These are phyloP conservation scores for Talaromyces proteolyticus DNA, from an alignment of 495 filamentous ascomycete species.

Conservation along the genomic window DNA sequence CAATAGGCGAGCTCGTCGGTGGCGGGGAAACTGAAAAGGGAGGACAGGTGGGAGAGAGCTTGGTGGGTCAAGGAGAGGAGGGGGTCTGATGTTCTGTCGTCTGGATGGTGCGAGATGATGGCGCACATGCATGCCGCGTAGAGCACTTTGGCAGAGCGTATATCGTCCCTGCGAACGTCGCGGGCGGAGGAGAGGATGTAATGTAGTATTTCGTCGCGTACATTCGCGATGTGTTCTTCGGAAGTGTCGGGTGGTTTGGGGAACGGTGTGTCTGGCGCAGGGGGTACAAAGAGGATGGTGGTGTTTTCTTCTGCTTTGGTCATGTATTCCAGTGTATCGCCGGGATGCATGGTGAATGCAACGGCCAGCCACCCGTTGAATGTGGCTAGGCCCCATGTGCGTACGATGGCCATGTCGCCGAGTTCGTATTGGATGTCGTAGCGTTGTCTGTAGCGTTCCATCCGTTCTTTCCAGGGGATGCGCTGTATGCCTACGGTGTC, in stretches of 20 bases:
- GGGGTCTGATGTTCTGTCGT: conserved; percentile 3
- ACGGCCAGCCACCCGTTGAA: conserved; percentile 30
- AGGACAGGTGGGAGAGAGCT: conserved; percentile 22
- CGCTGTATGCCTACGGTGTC: background rate
- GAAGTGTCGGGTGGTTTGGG: background rate
- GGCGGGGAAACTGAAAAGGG: conserved; percentile 20
- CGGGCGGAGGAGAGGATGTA: conserved; percentile 21
- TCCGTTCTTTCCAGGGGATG: conserved; percentile 24
- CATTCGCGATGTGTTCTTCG: conserved; percentile 8
- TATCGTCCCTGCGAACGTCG: conserved; percentile 5
- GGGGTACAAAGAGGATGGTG: conserved; percentile 28
- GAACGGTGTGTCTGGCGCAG: conserved; percentile 3
- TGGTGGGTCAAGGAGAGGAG: conserved; percentile 20
- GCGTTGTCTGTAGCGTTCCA: conserved; percentile 28
- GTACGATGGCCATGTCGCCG: conserved; percentile 30
- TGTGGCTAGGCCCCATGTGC: conserved; percentile 48
- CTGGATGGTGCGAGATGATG: conserved; percentile 21
- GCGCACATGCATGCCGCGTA: conserved; percentile 35
- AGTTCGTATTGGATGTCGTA: conserved; percentile 42
- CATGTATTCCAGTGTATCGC: conserved; percentile 47
- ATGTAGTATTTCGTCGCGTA: conserved; percentile 19
- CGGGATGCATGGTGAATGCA: conserved; percentile 42
- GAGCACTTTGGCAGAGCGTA: conserved; percentile 22
- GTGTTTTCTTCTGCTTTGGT: conserved; percentile 29
- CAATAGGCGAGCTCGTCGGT: conserved; percentile 28